These are phyloP conservation scores for Pseudocercospora eumusae DNA, from an alignment of 2,329 filamentous ascomycete species.

Conservation along the genomic window DNA sequence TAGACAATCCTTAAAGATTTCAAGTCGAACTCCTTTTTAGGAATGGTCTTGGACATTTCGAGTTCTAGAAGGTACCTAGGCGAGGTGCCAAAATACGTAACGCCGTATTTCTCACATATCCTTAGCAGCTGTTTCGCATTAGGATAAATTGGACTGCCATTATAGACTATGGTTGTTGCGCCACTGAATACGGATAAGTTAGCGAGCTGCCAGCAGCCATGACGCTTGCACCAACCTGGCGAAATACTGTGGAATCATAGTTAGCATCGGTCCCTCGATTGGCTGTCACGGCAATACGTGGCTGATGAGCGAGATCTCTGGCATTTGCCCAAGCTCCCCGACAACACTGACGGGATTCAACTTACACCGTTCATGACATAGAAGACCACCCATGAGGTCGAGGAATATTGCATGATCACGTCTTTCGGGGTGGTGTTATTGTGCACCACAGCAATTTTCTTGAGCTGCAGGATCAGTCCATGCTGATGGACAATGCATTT, in stretches of 20 bases:
- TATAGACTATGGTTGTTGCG: conserved; percentile 48
- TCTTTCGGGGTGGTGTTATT: conserved; percentile 46
- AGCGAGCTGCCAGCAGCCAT: neutral
- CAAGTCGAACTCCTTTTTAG: conserved; percentile 44
- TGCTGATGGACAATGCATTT: conserved; percentile 50
- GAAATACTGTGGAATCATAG: neutral
- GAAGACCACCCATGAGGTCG: conserved; percentile 52
- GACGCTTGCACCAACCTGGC: neutral
- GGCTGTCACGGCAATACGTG: neutral
- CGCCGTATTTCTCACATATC: conserved; percentile 42
- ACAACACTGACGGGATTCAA: neutral
- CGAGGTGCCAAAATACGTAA: conserved; percentile 49
- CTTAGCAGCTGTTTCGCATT: conserved; percentile 41
- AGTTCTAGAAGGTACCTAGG: conserved; percentile 51
- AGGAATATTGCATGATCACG: conserved; percentile 50
- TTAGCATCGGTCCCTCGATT: neutral
- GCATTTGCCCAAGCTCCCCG: neutral
- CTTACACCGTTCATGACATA: conserved; percentile 39
- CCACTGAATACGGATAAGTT: conserved; percentile 28
- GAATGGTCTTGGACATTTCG: conserved; percentile 41
- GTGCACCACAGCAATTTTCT: conserved; percentile 49
- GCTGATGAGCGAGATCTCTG: neutral
- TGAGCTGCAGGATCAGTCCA: conserved; percentile 47
- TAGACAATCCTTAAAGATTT: conserved; percentile 46
- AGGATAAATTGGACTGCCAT: conserved; percentile 48